Percentiles rank a stretch among this genome's conserved stretches.
Evolutionary conservation across 2,329 filamentous ascomycete genomes (phyloP).

Genomic region (Penicillium italicum): DNA sequence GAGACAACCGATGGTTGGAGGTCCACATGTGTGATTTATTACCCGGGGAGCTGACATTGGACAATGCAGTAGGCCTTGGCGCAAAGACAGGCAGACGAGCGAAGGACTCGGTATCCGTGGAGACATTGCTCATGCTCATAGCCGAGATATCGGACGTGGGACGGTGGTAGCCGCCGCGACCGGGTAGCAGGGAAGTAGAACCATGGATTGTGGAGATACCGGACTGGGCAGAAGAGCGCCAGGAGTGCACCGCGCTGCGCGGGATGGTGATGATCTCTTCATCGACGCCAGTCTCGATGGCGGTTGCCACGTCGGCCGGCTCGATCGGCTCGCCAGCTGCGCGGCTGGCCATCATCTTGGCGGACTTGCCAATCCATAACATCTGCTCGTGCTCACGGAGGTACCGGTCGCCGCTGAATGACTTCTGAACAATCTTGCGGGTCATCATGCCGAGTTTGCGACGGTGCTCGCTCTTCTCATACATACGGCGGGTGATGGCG

Average conservation of each 20-base stretch:
- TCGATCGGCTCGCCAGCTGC: conserved; percentile 23
- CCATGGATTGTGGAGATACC: conserved; percentile 33
- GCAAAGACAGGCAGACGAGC: conserved; percentile 35
- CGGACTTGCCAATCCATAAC: conserved; percentile 50
- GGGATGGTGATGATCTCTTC: conserved; percentile 39
- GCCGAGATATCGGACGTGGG: conserved; percentile 27
- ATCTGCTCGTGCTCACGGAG: conserved; percentile 61
- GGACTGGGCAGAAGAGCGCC: conserved; percentile 35
- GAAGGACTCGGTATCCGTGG: conserved; percentile 31
- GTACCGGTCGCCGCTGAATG: conserved; percentile 58
- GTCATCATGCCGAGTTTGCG: conserved; percentile 58
- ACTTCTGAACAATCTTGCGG: conserved; percentile 56
- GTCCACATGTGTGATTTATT: conserved; percentile 14
- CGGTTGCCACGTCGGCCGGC: conserved; percentile 26
- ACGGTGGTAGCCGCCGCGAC: conserved; percentile 14
- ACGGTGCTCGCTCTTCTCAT: conserved; percentile 56
- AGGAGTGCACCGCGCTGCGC: conserved; percentile 33
- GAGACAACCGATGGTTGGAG: conserved; percentile 17
- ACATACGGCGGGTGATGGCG: conserved; percentile 56
- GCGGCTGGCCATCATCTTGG: conserved; percentile 33
- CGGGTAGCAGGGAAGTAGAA: conserved; percentile 20
- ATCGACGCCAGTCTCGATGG: conserved; percentile 28
- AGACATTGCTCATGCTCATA: conserved; percentile 30
- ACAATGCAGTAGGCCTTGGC: conserved; percentile 24
- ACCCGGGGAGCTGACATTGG: conserved; percentile 9